Base-by-base conservation (phyloP, 2,329 filamentous ascomycete species). In the Arthroderma sp. region DNA sequence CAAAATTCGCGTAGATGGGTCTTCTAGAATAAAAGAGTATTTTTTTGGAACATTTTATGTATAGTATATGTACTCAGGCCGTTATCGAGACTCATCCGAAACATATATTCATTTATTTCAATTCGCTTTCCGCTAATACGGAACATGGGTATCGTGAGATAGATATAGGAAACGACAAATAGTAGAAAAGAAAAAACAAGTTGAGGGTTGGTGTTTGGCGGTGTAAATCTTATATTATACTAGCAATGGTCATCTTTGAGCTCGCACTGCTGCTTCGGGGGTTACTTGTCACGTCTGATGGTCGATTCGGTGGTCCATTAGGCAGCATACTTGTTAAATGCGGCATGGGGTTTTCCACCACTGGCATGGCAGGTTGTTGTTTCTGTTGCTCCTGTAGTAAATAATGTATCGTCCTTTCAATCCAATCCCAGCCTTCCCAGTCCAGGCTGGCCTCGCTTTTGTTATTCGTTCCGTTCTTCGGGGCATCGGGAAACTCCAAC, bases 361-460 rank as follows among this genome's bases (percentile, higher is more conserved):
- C n/a, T 10, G 39, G 40, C 2, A 42, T 30, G 29, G 28, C 29
- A 15, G 39, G 55, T 48, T 47, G 52, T 47, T 46, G 57, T 31
- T 43, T 53, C 46, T 63, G 69, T 49, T 67, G 64, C 44, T 73
- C 68, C 7, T 62, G 70, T 54, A 69, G 61, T 31, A 86, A 62
- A 36, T 73, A 68, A 11, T 73, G 68, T 3, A 84, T 67, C 22
- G 76, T 70, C 44, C 72, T 70, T 55, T 91, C 82, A 9, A 94
- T 68, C 49, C 76, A 74, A 22, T 78, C 76, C 88, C 88, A 95
- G 2, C 84, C 85, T 42, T 80, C 78, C 85, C 86, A 93, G 5
- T 52, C 50, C 29, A 4, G 9, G 11, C 34, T 34, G 47, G 28
- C 15, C 15, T 22, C 15, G 15, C 15, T 22, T 22, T 22, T 22